These are phyloP conservation scores for Basipetospora chlamydospora DNA, from an alignment of 2,329 filamentous ascomycete genomes.

Conservation along the genomic window DNA sequence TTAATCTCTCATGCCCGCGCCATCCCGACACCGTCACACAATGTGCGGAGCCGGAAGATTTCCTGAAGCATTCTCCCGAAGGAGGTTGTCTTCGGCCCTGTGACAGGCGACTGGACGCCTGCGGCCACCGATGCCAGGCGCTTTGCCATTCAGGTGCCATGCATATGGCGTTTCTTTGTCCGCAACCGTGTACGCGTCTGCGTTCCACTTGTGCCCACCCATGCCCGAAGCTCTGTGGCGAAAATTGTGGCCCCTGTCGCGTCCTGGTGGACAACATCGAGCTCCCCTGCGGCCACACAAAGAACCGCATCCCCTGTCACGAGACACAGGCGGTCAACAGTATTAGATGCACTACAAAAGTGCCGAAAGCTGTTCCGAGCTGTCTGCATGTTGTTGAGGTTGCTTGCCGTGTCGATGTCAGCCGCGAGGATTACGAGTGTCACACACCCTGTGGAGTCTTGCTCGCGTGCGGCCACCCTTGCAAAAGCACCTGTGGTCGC, in stretches of 20 bases:
- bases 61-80: slow-evolving; percentile 48
- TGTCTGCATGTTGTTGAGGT: not conserved
- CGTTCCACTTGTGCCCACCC: slow-evolving; percentile 26
- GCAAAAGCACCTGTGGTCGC: not conserved
- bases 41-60: slow-evolving; percentile 37
- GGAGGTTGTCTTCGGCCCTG: slow-evolving; percentile 54
- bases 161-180: slow-evolving; percentile 28
- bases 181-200: slow-evolving; percentile 25
- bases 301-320: slow-evolving; percentile 6
- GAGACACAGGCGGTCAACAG: not conserved
- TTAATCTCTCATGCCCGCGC: slow-evolving; percentile 44
- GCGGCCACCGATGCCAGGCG: slow-evolving; percentile 29
- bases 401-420: not conserved
- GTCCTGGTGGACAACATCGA: slow-evolving; percentile 5
- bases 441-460: not conserved
- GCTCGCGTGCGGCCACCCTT: not conserved
- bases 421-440: not conserved
- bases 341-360: not conserved
- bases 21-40: slow-evolving; percentile 37
- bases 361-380: not conserved
- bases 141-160: slow-evolving; percentile 30
- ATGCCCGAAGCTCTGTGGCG: slow-evolving; percentile 26
- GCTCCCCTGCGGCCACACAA: slow-evolving; percentile 11
- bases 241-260: slow-evolving; percentile 18
- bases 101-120: slow-evolving; percentile 23